Percentiles rank a stretch among this genome's conserved stretches.
Conservation (phyloP, 75 land plant species). For the Cupressus sempervirens region DNA sequence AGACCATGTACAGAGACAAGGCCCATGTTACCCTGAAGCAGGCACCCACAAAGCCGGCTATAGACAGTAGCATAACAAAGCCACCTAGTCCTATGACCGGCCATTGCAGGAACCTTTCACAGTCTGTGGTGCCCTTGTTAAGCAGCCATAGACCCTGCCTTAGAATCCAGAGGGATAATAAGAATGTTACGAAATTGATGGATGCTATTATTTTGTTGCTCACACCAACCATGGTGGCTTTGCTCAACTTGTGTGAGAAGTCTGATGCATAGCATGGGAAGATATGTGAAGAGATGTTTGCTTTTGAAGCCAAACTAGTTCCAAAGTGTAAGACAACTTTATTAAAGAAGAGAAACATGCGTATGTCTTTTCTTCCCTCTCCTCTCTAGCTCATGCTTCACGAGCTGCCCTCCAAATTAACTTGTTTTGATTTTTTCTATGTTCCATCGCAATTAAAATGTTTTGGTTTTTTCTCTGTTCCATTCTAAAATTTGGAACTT, state of each 20-base stretch:
- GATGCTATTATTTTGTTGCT: slow-evolving; percentile 25
- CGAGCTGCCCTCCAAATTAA: no score
- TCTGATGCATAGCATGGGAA: neutral
- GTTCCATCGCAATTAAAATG: no score
- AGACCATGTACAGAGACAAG: neutral
- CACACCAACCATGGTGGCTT: slow-evolving; percentile 10
- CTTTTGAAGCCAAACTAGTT: neutral
- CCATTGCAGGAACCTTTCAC: slow-evolving; percentile 21
- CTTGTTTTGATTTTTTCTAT: no score
- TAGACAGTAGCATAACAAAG: slow-evolving; percentile 21
- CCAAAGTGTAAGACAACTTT: no score
- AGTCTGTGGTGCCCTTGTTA: slow-evolving; percentile 23
- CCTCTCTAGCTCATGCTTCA: no score
- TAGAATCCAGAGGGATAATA: slow-evolving; percentile 29
- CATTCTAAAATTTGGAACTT: no score
- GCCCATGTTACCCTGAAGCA: slow-evolving; percentile 20
- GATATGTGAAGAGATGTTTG: neutral
- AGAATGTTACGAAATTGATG: slow-evolving; percentile 26
- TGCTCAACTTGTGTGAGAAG: neutral
- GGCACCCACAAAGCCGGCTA: slow-evolving; percentile 27
- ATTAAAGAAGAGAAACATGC: no score
- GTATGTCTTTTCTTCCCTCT: no score
- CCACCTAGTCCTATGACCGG: slow-evolving; percentile 33
- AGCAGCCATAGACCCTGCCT: slow-evolving; percentile 28
- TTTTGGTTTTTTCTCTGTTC: no score